These are phyloP conservation scores for Aaosphaeria arxii DNA, from an alignment of 2,329 filamentous ascomycete species.

Conservation along the genomic window DNA sequence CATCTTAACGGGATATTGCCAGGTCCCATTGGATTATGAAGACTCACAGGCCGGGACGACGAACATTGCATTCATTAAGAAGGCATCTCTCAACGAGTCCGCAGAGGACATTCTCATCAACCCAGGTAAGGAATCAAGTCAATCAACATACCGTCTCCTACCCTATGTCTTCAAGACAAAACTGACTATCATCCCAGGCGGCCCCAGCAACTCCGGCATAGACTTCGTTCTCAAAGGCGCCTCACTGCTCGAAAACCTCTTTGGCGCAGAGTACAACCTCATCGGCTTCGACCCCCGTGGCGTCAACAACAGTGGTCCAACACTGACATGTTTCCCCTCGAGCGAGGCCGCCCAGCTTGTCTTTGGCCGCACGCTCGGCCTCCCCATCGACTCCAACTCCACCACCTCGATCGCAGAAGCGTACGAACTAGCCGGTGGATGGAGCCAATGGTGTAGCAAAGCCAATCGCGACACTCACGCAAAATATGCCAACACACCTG, in stretches of 20 bases:
- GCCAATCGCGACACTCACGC: background rate
- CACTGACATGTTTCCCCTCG: background rate
- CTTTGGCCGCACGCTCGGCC: background rate
- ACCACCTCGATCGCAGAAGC: background rate
- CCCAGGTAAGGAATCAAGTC: conserved; percentile 17
- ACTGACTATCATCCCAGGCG: conserved; percentile 37
- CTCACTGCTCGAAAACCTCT: background rate
- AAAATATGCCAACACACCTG: conserved; percentile 25
- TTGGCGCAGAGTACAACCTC: background rate
- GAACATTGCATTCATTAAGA: conserved; percentile 46
- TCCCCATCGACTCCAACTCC: background rate
- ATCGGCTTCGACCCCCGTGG: background rate
- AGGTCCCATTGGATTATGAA: conserved; percentile 42
- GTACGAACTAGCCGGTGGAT: background rate
- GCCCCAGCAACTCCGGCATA: conserved; percentile 45
- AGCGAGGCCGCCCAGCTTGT: background rate
- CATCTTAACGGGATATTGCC: no score
- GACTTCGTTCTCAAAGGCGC: conserved; percentile 6
- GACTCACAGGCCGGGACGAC: conserved; percentile 24
- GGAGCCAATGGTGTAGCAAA: background rate
- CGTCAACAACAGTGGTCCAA: background rate
- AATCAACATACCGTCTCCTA: no score
- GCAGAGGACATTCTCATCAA: conserved; percentile 50
- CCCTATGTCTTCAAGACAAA: background rate
- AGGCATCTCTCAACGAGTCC: conserved; percentile 43